Evolutionary conservation across 1,284 basidiomycete genomes (phyloP).

Genomic region (Salmacisia buchloeana): DNA sequence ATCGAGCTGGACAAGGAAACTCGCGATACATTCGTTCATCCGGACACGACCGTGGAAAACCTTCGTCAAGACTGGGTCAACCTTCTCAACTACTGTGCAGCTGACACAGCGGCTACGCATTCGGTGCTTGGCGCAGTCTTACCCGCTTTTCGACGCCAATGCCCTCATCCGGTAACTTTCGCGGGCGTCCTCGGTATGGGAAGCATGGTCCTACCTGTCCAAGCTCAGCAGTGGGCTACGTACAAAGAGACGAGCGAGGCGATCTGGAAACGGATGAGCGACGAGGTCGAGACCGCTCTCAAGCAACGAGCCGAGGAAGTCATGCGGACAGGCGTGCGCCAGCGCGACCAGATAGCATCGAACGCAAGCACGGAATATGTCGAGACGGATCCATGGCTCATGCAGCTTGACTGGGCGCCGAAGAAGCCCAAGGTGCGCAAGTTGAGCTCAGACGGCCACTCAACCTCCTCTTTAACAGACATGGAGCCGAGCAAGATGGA

Average conservation of each 20-base stretch:
- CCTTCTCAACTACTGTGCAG: constrained; percentile 81
- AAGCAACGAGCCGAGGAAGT: constrained; percentile 10
- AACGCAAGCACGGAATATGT: constrained; percentile 36
- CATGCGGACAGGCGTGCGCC: constrained; percentile 19
- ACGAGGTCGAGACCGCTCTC: constrained; percentile 61
- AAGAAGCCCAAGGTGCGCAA: constrained; percentile 64
- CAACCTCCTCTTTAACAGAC: neutral
- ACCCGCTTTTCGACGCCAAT: constrained; percentile 75
- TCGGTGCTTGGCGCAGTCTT: constrained; percentile 73
- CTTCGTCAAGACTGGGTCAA: constrained; percentile 64
- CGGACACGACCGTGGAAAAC: constrained; percentile 61
- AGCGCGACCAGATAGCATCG: constrained; percentile 30
- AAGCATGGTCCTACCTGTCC: constrained; percentile 82
- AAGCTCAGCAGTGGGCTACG: constrained; percentile 71
- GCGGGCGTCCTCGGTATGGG: constrained; percentile 89
- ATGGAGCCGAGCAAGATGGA: neutral
- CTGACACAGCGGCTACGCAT: constrained; percentile 79
- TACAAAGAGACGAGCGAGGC: constrained; percentile 74
- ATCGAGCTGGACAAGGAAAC: constrained; percentile 74
- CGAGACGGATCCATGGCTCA: constrained; percentile 74
- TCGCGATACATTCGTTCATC: constrained; percentile 66
- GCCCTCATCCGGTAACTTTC: constrained; percentile 88
- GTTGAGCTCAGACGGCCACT: neutral
- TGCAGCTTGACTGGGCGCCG: constrained; percentile 90
- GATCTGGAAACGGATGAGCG: constrained; percentile 71